Evolutionary conservation across 2,329 filamentous ascomycete species (phyloP).

Genomic region (Pestalotiopsis fici): DNA sequence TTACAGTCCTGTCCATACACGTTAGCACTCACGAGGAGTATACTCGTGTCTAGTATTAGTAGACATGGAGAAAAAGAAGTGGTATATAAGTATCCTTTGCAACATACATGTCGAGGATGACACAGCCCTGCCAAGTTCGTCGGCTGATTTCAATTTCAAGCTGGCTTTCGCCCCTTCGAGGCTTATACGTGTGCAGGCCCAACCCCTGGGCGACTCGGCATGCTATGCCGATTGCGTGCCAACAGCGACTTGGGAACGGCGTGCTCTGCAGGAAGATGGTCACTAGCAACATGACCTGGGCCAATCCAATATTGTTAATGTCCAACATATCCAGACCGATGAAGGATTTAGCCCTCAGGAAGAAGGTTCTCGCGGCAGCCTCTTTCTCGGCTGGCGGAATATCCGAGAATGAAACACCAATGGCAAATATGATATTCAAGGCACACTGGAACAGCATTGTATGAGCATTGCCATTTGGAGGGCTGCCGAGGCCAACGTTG

Average conservation of each 20-base stretch:
- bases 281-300: background rate
- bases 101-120: background rate
- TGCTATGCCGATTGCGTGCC: background rate
- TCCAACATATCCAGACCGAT: background rate
- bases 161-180: background rate
- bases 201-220: background rate
- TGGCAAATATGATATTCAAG: background rate
- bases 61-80: background rate
- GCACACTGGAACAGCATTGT: background rate
- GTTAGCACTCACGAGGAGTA: background rate
- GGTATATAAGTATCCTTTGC: background rate
- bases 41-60: too few species aligned
- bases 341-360: background rate
- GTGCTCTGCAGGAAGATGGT: slow-evolving; percentile 1
- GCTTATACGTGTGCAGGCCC: background rate
- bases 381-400: background rate
- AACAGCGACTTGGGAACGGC: background rate
- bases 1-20: background rate
- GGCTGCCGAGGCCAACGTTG: background rate
- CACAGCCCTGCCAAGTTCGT: background rate
- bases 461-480: background rate
- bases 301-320: background rate
- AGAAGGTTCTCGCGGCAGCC: background rate
- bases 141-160: background rate
- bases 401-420: background rate